Conservation (phyloP, 2,329 filamentous ascomycete species). For the Calonectria naviculata region DNA sequence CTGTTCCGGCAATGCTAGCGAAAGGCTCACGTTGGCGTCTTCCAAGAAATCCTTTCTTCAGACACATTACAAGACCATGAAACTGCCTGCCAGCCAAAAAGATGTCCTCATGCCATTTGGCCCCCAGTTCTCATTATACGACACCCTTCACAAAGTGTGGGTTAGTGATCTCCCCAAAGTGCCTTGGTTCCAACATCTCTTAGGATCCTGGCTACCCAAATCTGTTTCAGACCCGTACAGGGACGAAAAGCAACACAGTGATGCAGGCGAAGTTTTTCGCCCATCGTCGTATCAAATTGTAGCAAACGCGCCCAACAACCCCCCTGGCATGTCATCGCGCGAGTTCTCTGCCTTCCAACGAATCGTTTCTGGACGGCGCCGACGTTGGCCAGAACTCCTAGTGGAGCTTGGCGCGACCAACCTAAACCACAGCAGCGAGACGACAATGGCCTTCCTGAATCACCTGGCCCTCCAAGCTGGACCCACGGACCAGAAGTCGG, state of each 20-base stretch:
- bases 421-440: constrained; percentile 71
- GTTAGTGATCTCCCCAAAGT: neutral
- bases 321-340: constrained; percentile 57
- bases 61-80: neutral
- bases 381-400: constrained; percentile 62
- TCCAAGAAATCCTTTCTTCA: neutral
- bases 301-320: constrained; percentile 62
- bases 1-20: too few species aligned
- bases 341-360: constrained; percentile 65
- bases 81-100: neutral
- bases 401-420: constrained; percentile 62
- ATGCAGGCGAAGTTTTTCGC: constrained; percentile 27
- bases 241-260: neutral
- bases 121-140: neutral
- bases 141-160: neutral
- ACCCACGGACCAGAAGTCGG: constrained; percentile 46
- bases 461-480: constrained; percentile 67
- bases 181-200: constrained; percentile 33
- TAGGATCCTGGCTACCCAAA: constrained; percentile 46
- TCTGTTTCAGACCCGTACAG: constrained; percentile 10
- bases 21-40: neutral
- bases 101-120: neutral
- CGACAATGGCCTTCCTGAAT: constrained; percentile 60
- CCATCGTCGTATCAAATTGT: constrained; percentile 67
- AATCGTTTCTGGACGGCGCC: constrained; percentile 57